A percentile compares a stretch with the other conserved stretches of the same genome.
Conservation (phyloP, 352 stramenopile species). For the Halophytophthora polymorphica region DNA sequence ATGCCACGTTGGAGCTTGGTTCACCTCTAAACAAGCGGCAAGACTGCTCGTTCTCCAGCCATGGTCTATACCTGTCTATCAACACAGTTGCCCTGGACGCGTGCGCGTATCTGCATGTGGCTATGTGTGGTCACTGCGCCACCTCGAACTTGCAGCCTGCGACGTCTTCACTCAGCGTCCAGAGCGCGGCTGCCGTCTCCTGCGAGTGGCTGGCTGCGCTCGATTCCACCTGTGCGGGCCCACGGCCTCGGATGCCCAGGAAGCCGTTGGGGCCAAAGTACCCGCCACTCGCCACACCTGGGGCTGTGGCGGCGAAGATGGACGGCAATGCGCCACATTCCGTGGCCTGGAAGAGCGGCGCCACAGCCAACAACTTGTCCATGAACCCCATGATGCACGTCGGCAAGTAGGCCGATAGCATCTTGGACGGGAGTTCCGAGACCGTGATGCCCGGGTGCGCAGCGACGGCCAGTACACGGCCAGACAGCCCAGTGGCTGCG, state of each 20-base stretch:
- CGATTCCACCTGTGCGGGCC: constrained; percentile 21
- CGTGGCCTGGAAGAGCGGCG: constrained; percentile 36
- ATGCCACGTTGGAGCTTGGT: no score
- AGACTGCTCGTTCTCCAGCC: no score
- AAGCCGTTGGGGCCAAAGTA: constrained; percentile 34
- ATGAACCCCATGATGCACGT: constrained; percentile 26
- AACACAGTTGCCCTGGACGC: no score
- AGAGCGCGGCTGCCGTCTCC: constrained; percentile 24
- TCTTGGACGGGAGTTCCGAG: constrained; percentile 25
- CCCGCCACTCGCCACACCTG: constrained; percentile 15
- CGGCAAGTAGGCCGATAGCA: constrained; percentile 20
- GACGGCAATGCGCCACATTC: constrained; percentile 25
- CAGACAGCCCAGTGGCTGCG: constrained; percentile 12
- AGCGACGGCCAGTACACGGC: constrained; percentile 29
- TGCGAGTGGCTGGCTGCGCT: constrained; percentile 29
- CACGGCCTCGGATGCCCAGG: constrained; percentile 19
- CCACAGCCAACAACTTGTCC: constrained; percentile 18
- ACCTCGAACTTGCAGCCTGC: constrained; percentile 20
- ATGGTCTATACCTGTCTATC: no score
- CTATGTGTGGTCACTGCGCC: neutral
- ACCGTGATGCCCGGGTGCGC: constrained; percentile 29
- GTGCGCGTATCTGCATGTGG: no score
- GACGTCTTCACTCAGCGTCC: constrained; percentile 35
- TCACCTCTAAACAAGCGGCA: no score
- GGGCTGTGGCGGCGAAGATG: constrained; percentile 29